Base-by-base conservation (phyloP, 805 yeast genomes). In the Priceomyces haplophilus region DNA sequence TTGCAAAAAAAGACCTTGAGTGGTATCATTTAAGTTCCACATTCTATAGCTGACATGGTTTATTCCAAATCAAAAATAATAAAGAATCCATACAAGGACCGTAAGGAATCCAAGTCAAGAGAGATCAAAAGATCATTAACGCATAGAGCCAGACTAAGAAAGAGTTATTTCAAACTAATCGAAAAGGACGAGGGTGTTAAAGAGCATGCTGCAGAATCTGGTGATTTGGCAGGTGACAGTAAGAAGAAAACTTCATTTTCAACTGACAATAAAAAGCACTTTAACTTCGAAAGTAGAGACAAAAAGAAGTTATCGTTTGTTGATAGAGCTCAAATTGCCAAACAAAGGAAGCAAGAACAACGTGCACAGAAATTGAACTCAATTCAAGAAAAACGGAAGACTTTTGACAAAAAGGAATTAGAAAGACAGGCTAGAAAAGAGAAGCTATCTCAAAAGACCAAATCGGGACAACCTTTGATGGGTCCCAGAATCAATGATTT, bases 401-500 rank as follows among this genome's bases (percentile, higher is more conserved):
- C 58, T 11, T 52, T 65, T n/a, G 70, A 62, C 31, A 44, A 56
- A 67, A 45, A 68, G 69, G 34, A 64, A 55, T 52, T 59, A 60
- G 55, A 78, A 67, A 46, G 72, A 62, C 55, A 67, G 55, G 33
- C 65, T 68, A 55, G 64, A 76, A 53, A 76, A 68, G 57, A 66
- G 53, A 52, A 56, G 19, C 46, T 70, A 3, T 45, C 63, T 7
- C 71, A 75, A 45, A 81, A 70, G 47, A 90, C 96, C 1, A 72
- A 72, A 53, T 58, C 68, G 3, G 98, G 98, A 0, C 98, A 90
- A 61, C 97, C 97, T 2, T 64, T 79, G 35, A 87, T 90, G 91
- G 96, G 88, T 0, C 95, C 96, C 12, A 78, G 95, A 62, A 87
- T 90, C 44, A 83, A 80, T 43, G 78, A 80, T 52, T 67, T 90